Conservation (phyloP, 192 early-diverging fungal genomes). For the Cetraspora pellucida region DNA sequence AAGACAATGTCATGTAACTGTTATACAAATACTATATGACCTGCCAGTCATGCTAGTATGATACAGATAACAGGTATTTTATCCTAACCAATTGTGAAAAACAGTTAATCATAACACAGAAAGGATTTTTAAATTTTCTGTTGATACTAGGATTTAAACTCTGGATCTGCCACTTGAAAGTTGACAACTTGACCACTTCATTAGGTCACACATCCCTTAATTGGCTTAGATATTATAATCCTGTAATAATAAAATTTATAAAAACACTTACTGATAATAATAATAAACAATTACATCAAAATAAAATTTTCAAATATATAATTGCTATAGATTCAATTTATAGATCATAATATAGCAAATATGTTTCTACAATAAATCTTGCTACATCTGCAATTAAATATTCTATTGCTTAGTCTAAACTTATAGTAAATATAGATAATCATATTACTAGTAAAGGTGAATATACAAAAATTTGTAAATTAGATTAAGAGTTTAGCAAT, state of each 20-base stretch:
- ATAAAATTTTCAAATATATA: conserved; percentile 15
- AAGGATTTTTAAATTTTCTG: too few relatives aligned
- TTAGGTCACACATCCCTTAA: too few relatives aligned
- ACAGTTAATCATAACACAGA: too few relatives aligned
- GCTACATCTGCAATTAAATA: conserved; percentile 11
- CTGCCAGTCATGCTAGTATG: too few relatives aligned
- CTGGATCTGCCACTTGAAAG: too few relatives aligned
- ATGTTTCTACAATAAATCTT: conserved; percentile 5
- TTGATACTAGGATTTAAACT: too few relatives aligned
- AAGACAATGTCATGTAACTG: too few relatives aligned
- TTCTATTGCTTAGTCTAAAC: background rate
- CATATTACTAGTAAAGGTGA: background rate
- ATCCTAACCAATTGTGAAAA: too few relatives aligned
- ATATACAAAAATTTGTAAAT: background rate
- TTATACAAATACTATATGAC: too few relatives aligned
- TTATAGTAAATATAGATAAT: background rate
- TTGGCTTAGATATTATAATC: background rate
- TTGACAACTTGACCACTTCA: too few relatives aligned
- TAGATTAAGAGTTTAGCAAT: background rate
- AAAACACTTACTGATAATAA: conserved; percentile 7
- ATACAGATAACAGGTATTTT: too few relatives aligned
- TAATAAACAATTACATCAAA: background rate
- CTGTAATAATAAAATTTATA: conserved; percentile 13
- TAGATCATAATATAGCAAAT: conserved; percentile 7
- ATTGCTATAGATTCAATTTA: conserved; percentile 11